Conservation (phyloP, 108 stramenopile genomes). For the Cyclotella cryptica region DNA sequence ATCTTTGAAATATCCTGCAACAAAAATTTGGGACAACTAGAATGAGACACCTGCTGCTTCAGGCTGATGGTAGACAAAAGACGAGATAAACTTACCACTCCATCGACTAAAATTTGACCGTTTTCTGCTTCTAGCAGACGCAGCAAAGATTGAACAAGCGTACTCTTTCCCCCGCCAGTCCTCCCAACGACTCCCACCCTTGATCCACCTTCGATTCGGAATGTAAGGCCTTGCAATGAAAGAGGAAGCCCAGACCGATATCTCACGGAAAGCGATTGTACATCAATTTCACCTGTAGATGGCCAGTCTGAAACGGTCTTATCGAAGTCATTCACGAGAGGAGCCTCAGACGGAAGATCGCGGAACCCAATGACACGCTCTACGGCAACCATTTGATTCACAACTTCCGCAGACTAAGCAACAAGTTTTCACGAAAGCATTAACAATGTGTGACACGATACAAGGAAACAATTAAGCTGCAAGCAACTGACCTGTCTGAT, state of each 20-base stretch:
- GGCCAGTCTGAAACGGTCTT: conserved; percentile 73
- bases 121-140: conserved; percentile 82
- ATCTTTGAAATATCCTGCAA: conserved; percentile 69
- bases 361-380: conserved; percentile 82
- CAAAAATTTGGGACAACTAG: no score
- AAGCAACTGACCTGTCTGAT: conserved; percentile 55
- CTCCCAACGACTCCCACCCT: conserved; percentile 84
- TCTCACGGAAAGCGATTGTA: conserved; percentile 68
- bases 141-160: conserved; percentile 76
- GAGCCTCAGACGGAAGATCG: conserved; percentile 74
- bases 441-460: neutral
- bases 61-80: neutral
- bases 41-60: neutral
- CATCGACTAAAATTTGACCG: conserved; percentile 87
- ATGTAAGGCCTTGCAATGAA: conserved; percentile 68
- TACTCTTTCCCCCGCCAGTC: conserved; percentile 69
- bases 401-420: conserved; percentile 78
- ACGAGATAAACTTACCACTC: conserved; percentile 42
- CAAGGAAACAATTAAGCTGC: neutral
- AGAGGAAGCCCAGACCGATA: conserved; percentile 83
- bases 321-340: conserved; percentile 62
- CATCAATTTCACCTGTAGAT: conserved; percentile 65
- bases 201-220: conserved; percentile 71
- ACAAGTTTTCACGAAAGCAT: neutral
- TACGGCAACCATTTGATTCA: conserved; percentile 93